A percentile compares a stretch with the other conserved stretches of the same genome.
Evolutionary conservation across 1,284 basidiomycete species (phyloP).

Genomic region (Apiotrichum sp.): DNA sequence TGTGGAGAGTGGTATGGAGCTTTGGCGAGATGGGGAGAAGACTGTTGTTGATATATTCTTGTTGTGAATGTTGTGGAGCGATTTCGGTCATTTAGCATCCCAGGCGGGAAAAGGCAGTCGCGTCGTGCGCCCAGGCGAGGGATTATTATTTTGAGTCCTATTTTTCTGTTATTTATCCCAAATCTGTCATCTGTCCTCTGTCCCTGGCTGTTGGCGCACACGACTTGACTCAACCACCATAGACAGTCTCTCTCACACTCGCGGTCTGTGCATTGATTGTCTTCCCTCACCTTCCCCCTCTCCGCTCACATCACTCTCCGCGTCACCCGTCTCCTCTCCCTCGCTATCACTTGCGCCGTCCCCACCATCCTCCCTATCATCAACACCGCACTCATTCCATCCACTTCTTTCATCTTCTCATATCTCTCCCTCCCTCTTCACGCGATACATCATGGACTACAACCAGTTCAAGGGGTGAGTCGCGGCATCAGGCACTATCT

Average conservation of each 20-base stretch:
- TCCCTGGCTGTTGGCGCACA: no score
- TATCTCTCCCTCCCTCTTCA: neutral
- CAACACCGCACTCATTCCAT: neutral
- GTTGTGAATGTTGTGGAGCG: neutral
- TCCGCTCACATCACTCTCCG: no score
- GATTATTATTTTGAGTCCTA: neutral
- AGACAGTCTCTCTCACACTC: no score
- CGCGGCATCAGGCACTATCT: no score
- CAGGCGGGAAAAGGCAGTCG: constrained; percentile 12
- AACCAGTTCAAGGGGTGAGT: constrained; percentile 35
- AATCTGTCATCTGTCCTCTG: no score
- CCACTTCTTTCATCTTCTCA: neutral
- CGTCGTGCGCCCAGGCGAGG: neutral
- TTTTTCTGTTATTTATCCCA: neutral
- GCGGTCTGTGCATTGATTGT: no score
- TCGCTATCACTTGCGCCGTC: neutral
- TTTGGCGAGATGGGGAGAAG: neutral
- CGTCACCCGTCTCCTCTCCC: neutral
- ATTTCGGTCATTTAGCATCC: no score
- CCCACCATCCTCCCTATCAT: neutral
- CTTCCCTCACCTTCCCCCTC: no score
- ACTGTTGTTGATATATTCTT: neutral
- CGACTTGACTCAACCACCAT: no score
- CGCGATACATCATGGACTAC: constrained; percentile 30
- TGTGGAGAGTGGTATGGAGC: no score